A percentile compares a stretch with the other conserved stretches of the same genome.
These are phyloP conservation scores for Cytospora leucostoma DNA, from an alignment of 2,329 filamentous ascomycete species.

Conservation along the genomic window DNA sequence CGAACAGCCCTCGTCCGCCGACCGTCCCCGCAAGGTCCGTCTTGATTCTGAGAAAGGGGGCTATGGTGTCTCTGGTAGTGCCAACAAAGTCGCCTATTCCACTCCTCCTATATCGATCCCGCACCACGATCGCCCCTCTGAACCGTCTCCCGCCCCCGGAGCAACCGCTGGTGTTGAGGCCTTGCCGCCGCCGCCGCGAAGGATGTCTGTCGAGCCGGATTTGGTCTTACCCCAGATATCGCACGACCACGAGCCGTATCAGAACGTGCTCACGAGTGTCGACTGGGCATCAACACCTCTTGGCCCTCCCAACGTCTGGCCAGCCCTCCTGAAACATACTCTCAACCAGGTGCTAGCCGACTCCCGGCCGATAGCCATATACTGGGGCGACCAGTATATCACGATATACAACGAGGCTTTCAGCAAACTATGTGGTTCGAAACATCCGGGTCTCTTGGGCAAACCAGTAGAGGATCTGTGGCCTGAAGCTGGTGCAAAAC, in stretches of 20 bases:
- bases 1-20: slow-evolving; percentile 32
- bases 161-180: slow-evolving; percentile 10
- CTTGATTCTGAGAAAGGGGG: slow-evolving; percentile 30
- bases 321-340: slow-evolving; percentile 44
- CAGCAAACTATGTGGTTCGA: slow-evolving; percentile 61
- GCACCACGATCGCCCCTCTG: slow-evolving; percentile 27
- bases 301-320: slow-evolving; percentile 47
- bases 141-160: slow-evolving; percentile 1
- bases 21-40: slow-evolving; percentile 29
- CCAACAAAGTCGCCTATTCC: slow-evolving; percentile 21
- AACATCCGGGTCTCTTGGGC: slow-evolving; percentile 65
- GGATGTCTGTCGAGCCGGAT: slow-evolving; percentile 33
- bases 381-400: slow-evolving; percentile 56
- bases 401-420: slow-evolving; percentile 71
- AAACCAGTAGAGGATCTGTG: slow-evolving; percentile 60
- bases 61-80: slow-evolving; percentile 24
- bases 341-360: slow-evolving; percentile 45
- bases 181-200: slow-evolving; percentile 27
- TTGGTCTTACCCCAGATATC: slow-evolving; percentile 38
- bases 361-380: slow-evolving; percentile 55
- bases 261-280: slow-evolving; percentile 41
- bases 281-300: slow-evolving; percentile 50
- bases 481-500: slow-evolving; percentile 48
- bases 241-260: slow-evolving; percentile 38
- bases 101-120: slow-evolving; percentile 17